phyloP scores from a whole-genome alignment of 106 monocot genomes.

The Dendrobium catenatum region DNA sequence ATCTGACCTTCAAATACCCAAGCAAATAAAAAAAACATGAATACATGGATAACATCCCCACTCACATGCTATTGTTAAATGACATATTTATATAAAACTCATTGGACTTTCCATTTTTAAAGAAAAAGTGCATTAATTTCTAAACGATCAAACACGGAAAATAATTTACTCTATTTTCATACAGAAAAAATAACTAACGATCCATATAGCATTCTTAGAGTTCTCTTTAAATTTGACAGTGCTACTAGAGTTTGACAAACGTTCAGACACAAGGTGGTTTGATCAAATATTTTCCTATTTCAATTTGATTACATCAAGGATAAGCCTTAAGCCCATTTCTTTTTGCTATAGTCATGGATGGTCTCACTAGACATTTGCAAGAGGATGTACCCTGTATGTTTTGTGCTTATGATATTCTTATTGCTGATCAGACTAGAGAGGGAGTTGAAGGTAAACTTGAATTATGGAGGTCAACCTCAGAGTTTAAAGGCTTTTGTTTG shows the following conservation, averaged over 20 bases:
- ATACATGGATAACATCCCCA: not conserved
- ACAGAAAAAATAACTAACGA: not conserved
- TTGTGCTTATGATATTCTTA: no score
- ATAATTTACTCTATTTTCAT: not conserved
- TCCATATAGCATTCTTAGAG: not conserved
- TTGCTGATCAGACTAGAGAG: no score
- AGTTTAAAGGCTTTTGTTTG: no score
- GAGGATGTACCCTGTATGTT: no score
- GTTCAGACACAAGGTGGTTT: no score
- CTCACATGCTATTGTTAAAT: not conserved
- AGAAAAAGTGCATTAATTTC: not conserved
- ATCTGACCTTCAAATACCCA: constrained; percentile 54
- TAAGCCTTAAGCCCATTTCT: no score
- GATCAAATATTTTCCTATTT: no score
- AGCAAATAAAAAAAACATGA: constrained; percentile 2
- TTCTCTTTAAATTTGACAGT: not conserved
- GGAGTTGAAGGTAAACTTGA: no score
- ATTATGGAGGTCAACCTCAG: no score
- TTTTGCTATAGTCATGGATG: no score
- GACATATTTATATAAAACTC: not conserved
- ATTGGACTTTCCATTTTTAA: not conserved
- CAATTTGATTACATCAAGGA: no score
- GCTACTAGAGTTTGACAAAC: not conserved
- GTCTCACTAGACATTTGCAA: no score
- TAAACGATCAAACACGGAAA: not conserved